A percentile compares a stretch with the other conserved stretches of the same genome.
Evolutionary conservation across 345 rosid species (phyloP).

Genomic region (Linum lewisii): DNA sequence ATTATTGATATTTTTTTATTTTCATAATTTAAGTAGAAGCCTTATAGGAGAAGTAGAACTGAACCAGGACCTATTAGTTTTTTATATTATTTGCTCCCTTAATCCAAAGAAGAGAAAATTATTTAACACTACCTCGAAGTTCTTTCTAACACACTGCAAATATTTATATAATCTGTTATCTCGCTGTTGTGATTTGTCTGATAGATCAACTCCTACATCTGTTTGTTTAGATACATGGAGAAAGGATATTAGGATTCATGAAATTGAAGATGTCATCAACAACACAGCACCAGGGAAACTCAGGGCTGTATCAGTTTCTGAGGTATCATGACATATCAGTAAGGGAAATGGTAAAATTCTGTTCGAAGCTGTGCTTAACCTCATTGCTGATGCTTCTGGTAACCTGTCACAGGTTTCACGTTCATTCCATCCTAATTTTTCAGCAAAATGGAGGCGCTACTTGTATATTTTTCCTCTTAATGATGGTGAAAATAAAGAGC

Average conservation of each 20-base stretch:
- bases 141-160: neutral
- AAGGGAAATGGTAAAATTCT: neutral
- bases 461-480: conserved; percentile 74
- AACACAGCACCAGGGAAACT: conserved; percentile 54
- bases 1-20: too few species aligned
- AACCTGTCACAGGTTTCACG: conserved; percentile 55
- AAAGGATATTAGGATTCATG: conserved; percentile 49
- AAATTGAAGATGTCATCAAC: conserved; percentile 57
- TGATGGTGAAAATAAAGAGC: conserved; percentile 33
- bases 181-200: conserved; percentile 4
- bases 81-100: neutral
- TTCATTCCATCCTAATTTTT: conserved; percentile 83
- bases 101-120: neutral
- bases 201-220: neutral
- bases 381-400: conserved; percentile 7
- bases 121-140: neutral
- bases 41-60: neutral
- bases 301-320: conserved; percentile 55
- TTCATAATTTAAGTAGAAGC: too few species aligned
- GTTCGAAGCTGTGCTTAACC: neutral
- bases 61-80: neutral
- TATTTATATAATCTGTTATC: neutral
- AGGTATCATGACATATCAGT: conserved; percentile 31
- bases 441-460: conserved; percentile 95
- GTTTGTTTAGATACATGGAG: conserved; percentile 76